Evolutionary conservation across 371 early-diverging fungal genomes (phyloP).

Genomic region (Mucor plumbeus): DNA sequence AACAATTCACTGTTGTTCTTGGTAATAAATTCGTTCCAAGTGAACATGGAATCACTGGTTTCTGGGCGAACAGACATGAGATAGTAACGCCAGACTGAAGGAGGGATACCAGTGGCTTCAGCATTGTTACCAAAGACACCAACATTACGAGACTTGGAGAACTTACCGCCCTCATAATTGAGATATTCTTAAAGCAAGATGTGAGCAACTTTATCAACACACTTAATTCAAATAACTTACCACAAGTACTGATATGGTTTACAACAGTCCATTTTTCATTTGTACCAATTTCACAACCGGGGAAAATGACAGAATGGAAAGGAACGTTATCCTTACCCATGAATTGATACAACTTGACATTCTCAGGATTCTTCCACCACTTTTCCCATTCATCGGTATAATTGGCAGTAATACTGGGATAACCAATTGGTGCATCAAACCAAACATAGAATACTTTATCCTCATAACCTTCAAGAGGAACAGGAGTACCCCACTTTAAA

Average conservation of each 20-base stretch:
- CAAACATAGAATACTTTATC: conserved; percentile 99
- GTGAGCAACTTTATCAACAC: background rate
- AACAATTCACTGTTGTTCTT: conserved; percentile 97
- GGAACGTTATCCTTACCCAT: conserved; percentile 99
- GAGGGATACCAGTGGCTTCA: conserved; percentile 89
- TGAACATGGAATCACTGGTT: conserved; percentile 93
- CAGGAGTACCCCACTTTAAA: conserved; percentile 99
- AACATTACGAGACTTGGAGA: conserved; percentile 96
- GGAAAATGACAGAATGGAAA: conserved; percentile 99
- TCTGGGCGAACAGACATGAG: conserved; percentile 98
- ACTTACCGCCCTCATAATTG: conserved; percentile 98
- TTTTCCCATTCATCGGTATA: conserved; percentile 93
- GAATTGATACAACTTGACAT: conserved; percentile 97
- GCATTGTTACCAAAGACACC: conserved; percentile 99
- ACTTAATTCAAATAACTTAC: conserved; percentile 42
- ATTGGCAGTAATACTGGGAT: conserved; percentile 96
- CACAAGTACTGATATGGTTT: conserved; percentile 94
- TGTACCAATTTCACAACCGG: conserved; percentile 89
- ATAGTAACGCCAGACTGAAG: conserved; percentile 99
- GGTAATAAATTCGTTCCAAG: conserved; percentile 94
- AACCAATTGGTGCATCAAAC: conserved; percentile 99
- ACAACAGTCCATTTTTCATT: conserved; percentile 91
- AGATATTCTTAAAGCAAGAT: conserved; percentile 86
- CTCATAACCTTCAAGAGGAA: conserved; percentile 90
- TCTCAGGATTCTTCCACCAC: conserved; percentile 98